A percentile compares a stretch with the other conserved stretches of the same genome.
Conservation (phyloP, 768 basidiomycete species). For the Calocybe cyanea region DNA sequence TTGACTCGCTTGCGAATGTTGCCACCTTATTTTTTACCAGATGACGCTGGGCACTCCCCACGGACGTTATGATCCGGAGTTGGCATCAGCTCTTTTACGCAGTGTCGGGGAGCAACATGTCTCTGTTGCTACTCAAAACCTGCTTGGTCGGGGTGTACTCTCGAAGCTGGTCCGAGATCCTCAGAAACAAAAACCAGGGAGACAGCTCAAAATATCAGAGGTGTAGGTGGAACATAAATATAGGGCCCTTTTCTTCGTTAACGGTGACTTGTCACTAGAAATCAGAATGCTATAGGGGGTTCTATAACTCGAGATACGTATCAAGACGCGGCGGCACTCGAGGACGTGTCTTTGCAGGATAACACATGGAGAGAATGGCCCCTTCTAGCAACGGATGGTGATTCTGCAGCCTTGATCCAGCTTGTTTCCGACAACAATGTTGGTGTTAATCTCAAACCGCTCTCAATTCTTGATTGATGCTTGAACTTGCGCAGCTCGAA, state of each 20-base stretch:
- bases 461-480: not conserved
- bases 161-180: slow-evolving; percentile 64
- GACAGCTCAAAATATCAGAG: slow-evolving; percentile 76
- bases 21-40: slow-evolving; percentile 30
- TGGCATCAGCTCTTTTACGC: slow-evolving; percentile 53
- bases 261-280: slow-evolving; percentile 35
- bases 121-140: slow-evolving; percentile 49
- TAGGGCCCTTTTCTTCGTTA: not conserved
- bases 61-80: slow-evolving; percentile 63
- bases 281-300: slow-evolving; percentile 66
- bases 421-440: slow-evolving; percentile 83
- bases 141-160: slow-evolving; percentile 63
- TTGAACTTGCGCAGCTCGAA: slow-evolving; percentile 52
- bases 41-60: slow-evolving; percentile 74
- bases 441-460: slow-evolving; percentile 11
- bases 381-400: slow-evolving; percentile 74
- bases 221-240: slow-evolving; percentile 29
- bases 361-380: slow-evolving; percentile 75
- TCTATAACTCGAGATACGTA: slow-evolving; percentile 60
- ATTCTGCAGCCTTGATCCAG: slow-evolving; percentile 70
- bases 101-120: slow-evolving; percentile 54
- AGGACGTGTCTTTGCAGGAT: slow-evolving; percentile 49
- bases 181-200: slow-evolving; percentile 62
- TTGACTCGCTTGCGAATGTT: not conserved
- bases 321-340: slow-evolving; percentile 65